A percentile compares a stretch with the other conserved stretches of the same genome.
Evolutionary conservation across 2,329 filamentous ascomycete genomes (phyloP).

Genomic region (Triangularia setosa): DNA sequence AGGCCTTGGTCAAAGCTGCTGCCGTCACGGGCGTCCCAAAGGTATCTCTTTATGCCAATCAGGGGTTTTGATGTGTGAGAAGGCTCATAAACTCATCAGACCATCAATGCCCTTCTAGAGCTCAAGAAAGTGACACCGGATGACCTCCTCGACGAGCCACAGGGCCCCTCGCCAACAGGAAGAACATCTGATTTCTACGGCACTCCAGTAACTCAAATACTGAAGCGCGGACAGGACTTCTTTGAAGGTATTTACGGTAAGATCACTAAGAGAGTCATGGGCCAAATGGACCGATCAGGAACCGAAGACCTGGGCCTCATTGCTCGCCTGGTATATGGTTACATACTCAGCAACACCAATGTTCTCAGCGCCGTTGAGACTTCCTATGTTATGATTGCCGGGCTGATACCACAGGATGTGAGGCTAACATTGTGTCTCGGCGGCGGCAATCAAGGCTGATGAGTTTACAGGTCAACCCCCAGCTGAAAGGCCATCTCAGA

Average conservation of each 20-base stretch:
- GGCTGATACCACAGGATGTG: conserved; percentile 49
- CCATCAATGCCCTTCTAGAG: conserved; percentile 45
- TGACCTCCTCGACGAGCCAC: conserved; percentile 38
- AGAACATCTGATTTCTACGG: conserved; percentile 38
- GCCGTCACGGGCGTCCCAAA: conserved; percentile 48
- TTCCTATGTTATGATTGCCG: conserved; percentile 49
- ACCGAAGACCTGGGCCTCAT: conserved; percentile 47
- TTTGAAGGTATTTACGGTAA: conserved; percentile 49
- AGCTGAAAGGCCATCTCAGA: conserved; percentile 50
- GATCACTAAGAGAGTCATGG: conserved; percentile 44
- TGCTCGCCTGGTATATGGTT: conserved; percentile 46
- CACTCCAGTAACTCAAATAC: conserved; percentile 32
- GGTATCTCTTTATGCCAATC: conserved; percentile 31
- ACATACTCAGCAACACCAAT: conserved; percentile 45
- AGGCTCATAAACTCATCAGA: conserved; percentile 27
- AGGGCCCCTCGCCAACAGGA: conserved; percentile 36
- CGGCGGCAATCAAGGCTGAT: conserved; percentile 4
- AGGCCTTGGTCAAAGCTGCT: conserved; percentile 47
- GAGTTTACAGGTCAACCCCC: conserved; percentile 43
- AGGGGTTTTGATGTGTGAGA: background rate
- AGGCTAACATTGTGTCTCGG: conserved; percentile 16
- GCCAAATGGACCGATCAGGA: conserved; percentile 45
- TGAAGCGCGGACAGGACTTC: conserved; percentile 43
- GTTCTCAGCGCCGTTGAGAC: conserved; percentile 45
- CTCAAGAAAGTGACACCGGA: conserved; percentile 42